Percentiles rank a stretch among this genome's conserved stretches.
These are phyloP conservation scores for Sporothrix phasma DNA, from an alignment of 2,329 filamentous ascomycete genomes.

Conservation along the genomic window DNA sequence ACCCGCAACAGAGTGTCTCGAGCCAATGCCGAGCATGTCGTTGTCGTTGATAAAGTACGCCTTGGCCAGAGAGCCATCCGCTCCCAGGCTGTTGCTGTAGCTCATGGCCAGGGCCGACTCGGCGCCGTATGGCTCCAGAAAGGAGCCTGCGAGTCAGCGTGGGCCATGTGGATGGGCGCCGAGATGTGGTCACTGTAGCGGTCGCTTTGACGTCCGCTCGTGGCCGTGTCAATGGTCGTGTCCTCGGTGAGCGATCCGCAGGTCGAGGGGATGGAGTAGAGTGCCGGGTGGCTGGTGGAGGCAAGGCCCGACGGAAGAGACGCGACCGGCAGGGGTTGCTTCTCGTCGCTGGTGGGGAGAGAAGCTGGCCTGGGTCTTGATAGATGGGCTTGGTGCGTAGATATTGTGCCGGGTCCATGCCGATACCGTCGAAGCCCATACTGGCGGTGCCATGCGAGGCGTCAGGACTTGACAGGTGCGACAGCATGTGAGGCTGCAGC, in stretches of 20 bases:
- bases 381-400: slow-evolving; percentile 2
- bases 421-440: slow-evolving; percentile 7
- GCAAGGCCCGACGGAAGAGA: neutral
- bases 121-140: neutral
- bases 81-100: neutral
- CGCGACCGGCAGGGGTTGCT: neutral
- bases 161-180: slow-evolving; percentile 24
- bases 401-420: slow-evolving; percentile 16
- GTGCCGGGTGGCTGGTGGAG: neutral
- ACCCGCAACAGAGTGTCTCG: slow-evolving; percentile 24
- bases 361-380: neutral
- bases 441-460: neutral
- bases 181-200: slow-evolving; percentile 25
- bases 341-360: slow-evolving; percentile 10
- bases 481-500: neutral
- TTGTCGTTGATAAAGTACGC: slow-evolving; percentile 14
- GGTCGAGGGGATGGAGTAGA: slow-evolving; percentile 21
- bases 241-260: slow-evolving; percentile 30
- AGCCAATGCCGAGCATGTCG: slow-evolving; percentile 30
- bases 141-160: slow-evolving; percentile 27
- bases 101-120: neutral
- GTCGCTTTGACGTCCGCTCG: slow-evolving; percentile 27
- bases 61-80: neutral
- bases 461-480: neutral
- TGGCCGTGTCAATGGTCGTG: slow-evolving; percentile 25